Evolutionary conservation across 2,329 filamentous ascomycete species (phyloP), one percentile per base, ranked within the genome.

Genomic region (Colletotrichum sp.): DNA sequence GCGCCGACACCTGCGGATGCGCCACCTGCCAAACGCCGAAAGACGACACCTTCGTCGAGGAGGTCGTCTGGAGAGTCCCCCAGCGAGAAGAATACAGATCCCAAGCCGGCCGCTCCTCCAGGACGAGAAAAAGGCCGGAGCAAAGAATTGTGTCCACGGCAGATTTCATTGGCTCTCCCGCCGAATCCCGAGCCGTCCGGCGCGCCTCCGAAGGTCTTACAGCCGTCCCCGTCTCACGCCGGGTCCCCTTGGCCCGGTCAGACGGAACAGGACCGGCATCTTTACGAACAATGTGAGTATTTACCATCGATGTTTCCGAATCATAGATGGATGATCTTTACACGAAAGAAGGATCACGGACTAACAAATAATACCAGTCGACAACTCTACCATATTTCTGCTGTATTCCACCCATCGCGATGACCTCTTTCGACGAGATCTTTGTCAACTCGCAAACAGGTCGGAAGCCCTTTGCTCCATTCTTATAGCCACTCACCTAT

Each of bases 381-480:
- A 61, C 8, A 25, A 69, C 5, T 25, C 67, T 5, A 69, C 67
- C 4, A 57, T 61, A 8, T 69, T 61, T 8, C 25, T 55, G 22
- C 55, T 69, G 16, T 60, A 69, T 25, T 44, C 30, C 3, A 69
- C 25, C 16, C 7, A 25, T 25, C 34, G 57, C 36, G 67, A 61
- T 48, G 34, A 39, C 55, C 55, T 59, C 22, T 59, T 59, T 11
- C 22, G 55, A 19, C 55, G 12, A 28, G 22, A 28, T 4, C n/a
- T 61, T 61, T 57, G 55, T 19, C 55, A 34, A n/a, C 15, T 69
- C 13, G 67, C 67, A 15, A 16, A 48, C 6, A 34, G 34, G 27
- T 69, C 67, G 13, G 55, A 69, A n/a, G 67, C 55, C 22, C 67
- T 48, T 13, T 61, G 55, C 27, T 44, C 67, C 34, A 69, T 69